phyloP scores from a whole-genome alignment of 305 asterid species.

The Withania somnifera region DNA sequence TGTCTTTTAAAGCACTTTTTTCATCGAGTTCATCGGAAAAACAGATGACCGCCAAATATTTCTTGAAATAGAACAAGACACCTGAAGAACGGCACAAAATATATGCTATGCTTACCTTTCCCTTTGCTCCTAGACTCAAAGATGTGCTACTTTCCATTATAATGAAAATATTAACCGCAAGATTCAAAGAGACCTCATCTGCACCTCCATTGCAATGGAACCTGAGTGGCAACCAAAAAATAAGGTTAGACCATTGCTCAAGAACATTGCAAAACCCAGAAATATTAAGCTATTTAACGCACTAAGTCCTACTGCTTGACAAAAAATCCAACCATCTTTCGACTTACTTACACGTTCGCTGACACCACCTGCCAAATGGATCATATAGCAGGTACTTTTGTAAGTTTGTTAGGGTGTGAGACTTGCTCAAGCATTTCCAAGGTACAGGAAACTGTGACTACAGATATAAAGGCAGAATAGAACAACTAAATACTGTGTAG shows the following conservation, averaged over 20 bases:
- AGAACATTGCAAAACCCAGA: neutral
- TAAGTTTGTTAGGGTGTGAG: neutral
- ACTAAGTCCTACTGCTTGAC: neutral
- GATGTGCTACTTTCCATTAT: slow-evolving; percentile 34
- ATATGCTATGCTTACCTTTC: slow-evolving; percentile 23
- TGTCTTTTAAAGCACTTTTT: neutral
- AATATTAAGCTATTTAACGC: neutral
- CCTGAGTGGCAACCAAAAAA: slow-evolving; percentile 38
- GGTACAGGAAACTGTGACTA: neutral
- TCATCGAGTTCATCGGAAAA: neutral
- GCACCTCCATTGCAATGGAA: slow-evolving; percentile 44
- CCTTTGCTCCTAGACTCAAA: slow-evolving; percentile 23
- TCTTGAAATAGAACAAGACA: slow-evolving; percentile 4
- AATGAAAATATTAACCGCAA: slow-evolving; percentile 54
- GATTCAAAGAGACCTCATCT: slow-evolving; percentile 54
- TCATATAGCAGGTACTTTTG: neutral
- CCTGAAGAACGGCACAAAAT: neutral
- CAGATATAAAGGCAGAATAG: neutral
- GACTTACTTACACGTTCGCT: neutral
- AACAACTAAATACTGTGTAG: neutral
- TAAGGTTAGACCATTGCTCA: neutral
- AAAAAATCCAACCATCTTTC: neutral
- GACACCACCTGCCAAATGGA: neutral
- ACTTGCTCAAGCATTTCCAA: neutral
- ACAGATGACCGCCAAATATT: neutral